Evolutionary conservation across 2,329 filamentous ascomycete species (phyloP), one percentile per base, ranked within the genome.

Genomic region (Fusarium pseudograminearum): DNA sequence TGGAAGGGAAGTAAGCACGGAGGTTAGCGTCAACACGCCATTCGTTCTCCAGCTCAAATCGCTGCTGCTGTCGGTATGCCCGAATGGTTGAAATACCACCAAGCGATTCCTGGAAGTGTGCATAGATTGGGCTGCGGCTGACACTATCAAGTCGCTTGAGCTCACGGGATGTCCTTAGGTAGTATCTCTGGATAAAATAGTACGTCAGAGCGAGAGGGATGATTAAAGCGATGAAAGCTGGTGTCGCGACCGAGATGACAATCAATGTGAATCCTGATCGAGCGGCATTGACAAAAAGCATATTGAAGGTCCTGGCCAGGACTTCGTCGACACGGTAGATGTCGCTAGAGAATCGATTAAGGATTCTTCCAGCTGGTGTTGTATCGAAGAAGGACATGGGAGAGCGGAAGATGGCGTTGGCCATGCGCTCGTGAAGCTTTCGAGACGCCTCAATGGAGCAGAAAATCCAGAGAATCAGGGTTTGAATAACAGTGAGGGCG

Each of bases 331-430:
- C 91, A 61, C 87, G 86, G 80, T 94, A 93, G 62, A 93, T 90
- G 77, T 94, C 90, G 81, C 90, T 90, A 71, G 95, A 98, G 80
- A 99, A 99, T 57, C 96, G 88, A 79, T 99, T 99, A 63, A 99
- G 84, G 75, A 99, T 98, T 60, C 97, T 90, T n/a, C 96, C 96
- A 67, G 94, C 91, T 4, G 96, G 96, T 3, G 96, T 99, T 1
- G 94, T 97, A 79, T 99, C 97, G 74, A 99, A 99, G 82, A 99
- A 99, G 74, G 90, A 96, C 96, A 99, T 99, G 57, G 96, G 97
- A 38, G 94, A 97, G 72, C 96, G 89, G 86, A 99, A 99, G 74
- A 98, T 98, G 20, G 96, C 94, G 75, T 92, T 96, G 44, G 95
- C 95, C 96, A 99, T 98, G 70, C 93, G 88, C 82, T 98, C 96